phyloP scores from a whole-genome alignment of 129 eudicot species.

The Flaveria trinervia region DNA sequence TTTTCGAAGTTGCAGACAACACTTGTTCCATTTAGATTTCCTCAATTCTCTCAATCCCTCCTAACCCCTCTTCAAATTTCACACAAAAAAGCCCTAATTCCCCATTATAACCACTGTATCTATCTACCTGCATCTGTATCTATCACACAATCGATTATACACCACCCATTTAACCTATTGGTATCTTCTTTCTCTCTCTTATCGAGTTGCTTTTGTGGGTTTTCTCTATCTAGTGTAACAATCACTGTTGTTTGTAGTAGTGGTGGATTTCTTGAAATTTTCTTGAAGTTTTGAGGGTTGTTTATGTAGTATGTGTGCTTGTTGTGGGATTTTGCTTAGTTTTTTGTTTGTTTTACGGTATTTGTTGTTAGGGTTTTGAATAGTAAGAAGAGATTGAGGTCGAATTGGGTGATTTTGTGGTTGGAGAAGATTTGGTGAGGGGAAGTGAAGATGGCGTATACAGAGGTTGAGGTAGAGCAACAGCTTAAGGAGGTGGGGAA shows the following conservation, averaged over 20 bases:
- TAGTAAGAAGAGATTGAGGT: constrained; percentile 31
- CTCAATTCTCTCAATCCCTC: constrained; percentile 24
- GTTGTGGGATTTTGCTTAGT: constrained; percentile 21
- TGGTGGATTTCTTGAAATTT: constrained; percentile 1
- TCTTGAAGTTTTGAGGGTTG: no score
- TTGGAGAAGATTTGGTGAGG: no score
- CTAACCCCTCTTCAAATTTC: constrained; percentile 36
- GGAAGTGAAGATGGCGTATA: constrained; percentile 28
- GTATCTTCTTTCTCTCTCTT: constrained; percentile 32
- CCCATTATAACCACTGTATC: constrained; percentile 18
- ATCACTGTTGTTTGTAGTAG: constrained; percentile 19
- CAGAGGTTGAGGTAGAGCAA: constrained; percentile 46
- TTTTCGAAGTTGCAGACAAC: background rate
- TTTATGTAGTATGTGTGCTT: background rate
- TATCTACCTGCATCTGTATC: constrained; percentile 18
- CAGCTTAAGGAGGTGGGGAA: constrained; percentile 62
- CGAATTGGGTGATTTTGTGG: constrained; percentile 17
- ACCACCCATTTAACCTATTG: constrained; percentile 15
- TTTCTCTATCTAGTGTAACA: constrained; percentile 1
- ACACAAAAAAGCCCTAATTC: constrained; percentile 30
- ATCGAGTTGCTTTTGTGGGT: constrained; percentile 15
- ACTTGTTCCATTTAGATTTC: constrained; percentile 3
- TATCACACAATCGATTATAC: constrained; percentile 1
- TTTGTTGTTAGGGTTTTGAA: constrained; percentile 38
- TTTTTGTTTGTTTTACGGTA: constrained; percentile 21